Percentiles rank a stretch among this genome's conserved stretches.
Evolutionary conservation across 495 filamentous ascomycete species (phyloP).

Genomic region (Xylaria cubensis): DNA sequence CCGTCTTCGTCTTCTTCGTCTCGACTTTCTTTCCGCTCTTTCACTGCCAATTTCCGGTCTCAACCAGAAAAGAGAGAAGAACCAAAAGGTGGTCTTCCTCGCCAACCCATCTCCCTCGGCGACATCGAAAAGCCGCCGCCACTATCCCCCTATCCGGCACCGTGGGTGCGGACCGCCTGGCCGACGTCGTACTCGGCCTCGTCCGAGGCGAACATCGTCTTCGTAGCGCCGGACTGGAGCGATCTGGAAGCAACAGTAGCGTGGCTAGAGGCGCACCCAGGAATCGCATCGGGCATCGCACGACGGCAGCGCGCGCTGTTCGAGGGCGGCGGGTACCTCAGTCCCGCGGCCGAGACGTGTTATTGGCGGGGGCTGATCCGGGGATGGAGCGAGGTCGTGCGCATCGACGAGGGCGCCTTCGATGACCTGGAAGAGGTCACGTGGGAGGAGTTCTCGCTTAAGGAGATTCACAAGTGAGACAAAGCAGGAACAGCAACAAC

Average conservation of each 20-base stretch:
- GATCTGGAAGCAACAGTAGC: slow-evolving; percentile 54
- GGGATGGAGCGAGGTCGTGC: slow-evolving; percentile 53
- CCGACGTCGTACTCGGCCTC: slow-evolving; percentile 40
- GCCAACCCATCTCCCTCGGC: slow-evolving; percentile 11
- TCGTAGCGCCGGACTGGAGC: slow-evolving; percentile 59
- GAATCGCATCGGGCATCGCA: slow-evolving; percentile 57
- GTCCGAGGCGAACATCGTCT: slow-evolving; percentile 58
- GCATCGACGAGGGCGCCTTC: slow-evolving; percentile 42
- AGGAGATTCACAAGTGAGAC: slow-evolving; percentile 37
- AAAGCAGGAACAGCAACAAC: neutral
- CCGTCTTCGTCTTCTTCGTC: neutral
- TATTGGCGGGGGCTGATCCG: slow-evolving; percentile 60
- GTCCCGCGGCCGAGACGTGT: slow-evolving; percentile 57
- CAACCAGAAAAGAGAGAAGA: neutral
- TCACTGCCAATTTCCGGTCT: neutral
- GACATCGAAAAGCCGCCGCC: slow-evolving; percentile 11
- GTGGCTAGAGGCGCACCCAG: slow-evolving; percentile 52
- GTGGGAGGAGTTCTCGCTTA: slow-evolving; percentile 53
- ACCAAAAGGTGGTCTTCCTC: neutral
- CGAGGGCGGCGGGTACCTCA: slow-evolving; percentile 54
- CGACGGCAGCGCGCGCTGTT: slow-evolving; percentile 53
- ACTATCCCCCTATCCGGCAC: slow-evolving; percentile 32
- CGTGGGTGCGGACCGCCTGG: slow-evolving; percentile 44
- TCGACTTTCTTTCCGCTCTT: slow-evolving; percentile 7
- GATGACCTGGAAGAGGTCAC: slow-evolving; percentile 44